Evolutionary conservation across 2,329 filamentous ascomycete genomes (phyloP), one percentile per base, ranked within the genome.

Genomic region (Lachnellula occidentalis): DNA sequence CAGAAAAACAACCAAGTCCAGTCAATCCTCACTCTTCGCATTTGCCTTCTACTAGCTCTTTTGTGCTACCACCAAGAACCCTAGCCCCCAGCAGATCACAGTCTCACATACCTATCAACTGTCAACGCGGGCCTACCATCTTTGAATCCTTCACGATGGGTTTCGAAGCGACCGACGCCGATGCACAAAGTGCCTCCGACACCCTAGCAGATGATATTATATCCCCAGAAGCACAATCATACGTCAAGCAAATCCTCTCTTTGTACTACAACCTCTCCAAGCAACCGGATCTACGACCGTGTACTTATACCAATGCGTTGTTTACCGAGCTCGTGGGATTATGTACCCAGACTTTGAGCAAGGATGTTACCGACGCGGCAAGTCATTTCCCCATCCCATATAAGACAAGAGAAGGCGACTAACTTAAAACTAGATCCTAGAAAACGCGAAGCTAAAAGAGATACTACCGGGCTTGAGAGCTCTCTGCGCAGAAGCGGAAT

Each of bases 401-500:
- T 24, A 14, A 39, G n/a, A 17, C 4, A 9, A 43, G 43, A 34
- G 12, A 12, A 19, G 2, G 5, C 11, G 6, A 22, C 22, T 48
- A 19, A 48, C 14, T 27, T 48, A 12, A 17, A 14, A 37, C 6
- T 47, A 74, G 71, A 64, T 75, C 8, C 63, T 76, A 34, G 51
- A 53, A 6, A 66, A 73, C 41, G 58, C 65, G 7, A 59, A 60
- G 0, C 59, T 75, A 12, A 47, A 64, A 6, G 42, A 58, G 0
- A 65, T 78, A 5, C 69, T 73, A 12, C 63, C 70, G 1, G 60
- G 68, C 1, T 64, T 80, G 0, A 71, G 73, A 19, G 45, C 63
- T 1, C 64, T 78, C 15, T 79, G 76, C 58, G 70, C 72, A 3
- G 58, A 63, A 14, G 73, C 75, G 3, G 77, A 80, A 62, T 72